Evolutionary conservation across 306 rosid genomes (phyloP), one percentile per base, ranked within the genome.

Genomic region (Cercis canadensis): DNA sequence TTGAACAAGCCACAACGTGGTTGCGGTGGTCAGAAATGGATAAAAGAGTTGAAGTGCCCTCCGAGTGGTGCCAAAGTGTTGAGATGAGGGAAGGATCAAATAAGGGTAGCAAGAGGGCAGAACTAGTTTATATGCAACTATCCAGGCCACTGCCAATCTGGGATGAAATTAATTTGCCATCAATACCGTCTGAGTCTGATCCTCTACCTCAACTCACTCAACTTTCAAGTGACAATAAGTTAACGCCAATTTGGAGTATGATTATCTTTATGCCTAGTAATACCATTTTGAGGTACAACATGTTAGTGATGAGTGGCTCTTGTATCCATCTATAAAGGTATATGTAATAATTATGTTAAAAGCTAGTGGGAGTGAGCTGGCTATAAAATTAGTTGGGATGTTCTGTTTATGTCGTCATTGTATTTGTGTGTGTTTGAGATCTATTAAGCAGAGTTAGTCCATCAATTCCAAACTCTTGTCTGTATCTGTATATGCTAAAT

Each of bases 111-210:
- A 11, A 89, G 53, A 44, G 92, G 97, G 3, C 45, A 1, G 17
- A 87, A 76, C 65, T 87, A 83, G 77, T 91, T 87, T 76, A 87
- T 91, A 14, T 91, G 97, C 74, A 78, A 24, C 83, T 17, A 8
- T 53, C 62, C 91, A 39, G 84, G 89, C 39, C 97, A 88, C 70
- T 91, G 97, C 12, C 13, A 69, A 5, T 78, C 89, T 32, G 84
- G 84, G 19, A 88, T 91, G 97, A 88, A 81, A 73, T 32, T 91
- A 81, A 73, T 32, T 91, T 65, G 86, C 87, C 32, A 63, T 88
- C 41, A 78, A 49, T 65, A 92, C 92, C 5, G 54, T 40, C 12
- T 88, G 73, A 47, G 29, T n/a, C n/a, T n/a, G n/a, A n/a, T n/a
- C n/a, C n/a, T n/a, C n/a, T n/a, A n/a, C n/a, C n/a, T n/a, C n/a